Percentiles rank a stretch among this genome's conserved stretches.
phyloP scores from a whole-genome alignment of 2,329 filamentous ascomycete genomes.

The Fusarium ramigenum region DNA sequence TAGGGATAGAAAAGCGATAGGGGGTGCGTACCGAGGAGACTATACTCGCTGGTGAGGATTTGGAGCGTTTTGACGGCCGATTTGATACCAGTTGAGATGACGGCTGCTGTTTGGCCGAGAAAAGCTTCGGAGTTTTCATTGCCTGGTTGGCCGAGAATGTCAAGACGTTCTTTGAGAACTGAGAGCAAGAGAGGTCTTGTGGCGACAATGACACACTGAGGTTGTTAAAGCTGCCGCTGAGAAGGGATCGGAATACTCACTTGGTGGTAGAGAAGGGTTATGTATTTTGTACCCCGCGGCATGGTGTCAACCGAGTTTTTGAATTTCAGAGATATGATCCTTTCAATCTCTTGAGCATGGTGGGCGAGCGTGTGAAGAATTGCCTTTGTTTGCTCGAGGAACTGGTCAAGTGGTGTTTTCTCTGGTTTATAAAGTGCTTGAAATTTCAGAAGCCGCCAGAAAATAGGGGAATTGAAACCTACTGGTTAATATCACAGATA shows the following conservation, averaged over 20 bases:
- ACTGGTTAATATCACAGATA: constrained; percentile 50
- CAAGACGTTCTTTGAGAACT: constrained; percentile 49
- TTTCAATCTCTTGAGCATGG: constrained; percentile 52
- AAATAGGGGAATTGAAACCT: constrained; percentile 4
- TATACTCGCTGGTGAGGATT: constrained; percentile 49
- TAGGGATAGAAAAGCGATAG: too few relatives aligned
- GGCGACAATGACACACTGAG: constrained; percentile 51
- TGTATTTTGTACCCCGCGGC: constrained; percentile 50
- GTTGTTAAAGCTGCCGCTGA: too few relatives aligned
- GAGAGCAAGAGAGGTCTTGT: constrained; percentile 52
- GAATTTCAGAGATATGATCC: constrained; percentile 47
- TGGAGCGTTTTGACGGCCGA: constrained; percentile 52
- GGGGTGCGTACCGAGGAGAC: constrained; percentile 45
- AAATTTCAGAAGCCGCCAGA: too few relatives aligned
- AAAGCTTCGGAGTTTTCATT: constrained; percentile 47
- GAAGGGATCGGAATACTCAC: too few relatives aligned
- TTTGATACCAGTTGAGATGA: constrained; percentile 53
- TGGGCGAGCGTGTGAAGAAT: constrained; percentile 50
- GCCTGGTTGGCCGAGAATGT: constrained; percentile 37
- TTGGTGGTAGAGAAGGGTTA: constrained; percentile 52
- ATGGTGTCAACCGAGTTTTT: constrained; percentile 49
- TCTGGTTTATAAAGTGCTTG: constrained; percentile 50
- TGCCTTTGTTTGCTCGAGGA: constrained; percentile 49
- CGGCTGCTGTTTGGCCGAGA: constrained; percentile 45
- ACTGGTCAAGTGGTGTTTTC: constrained; percentile 46